Conservation (phyloP, 208 protist species). For the Acanthamoeba healyi region DNA sequence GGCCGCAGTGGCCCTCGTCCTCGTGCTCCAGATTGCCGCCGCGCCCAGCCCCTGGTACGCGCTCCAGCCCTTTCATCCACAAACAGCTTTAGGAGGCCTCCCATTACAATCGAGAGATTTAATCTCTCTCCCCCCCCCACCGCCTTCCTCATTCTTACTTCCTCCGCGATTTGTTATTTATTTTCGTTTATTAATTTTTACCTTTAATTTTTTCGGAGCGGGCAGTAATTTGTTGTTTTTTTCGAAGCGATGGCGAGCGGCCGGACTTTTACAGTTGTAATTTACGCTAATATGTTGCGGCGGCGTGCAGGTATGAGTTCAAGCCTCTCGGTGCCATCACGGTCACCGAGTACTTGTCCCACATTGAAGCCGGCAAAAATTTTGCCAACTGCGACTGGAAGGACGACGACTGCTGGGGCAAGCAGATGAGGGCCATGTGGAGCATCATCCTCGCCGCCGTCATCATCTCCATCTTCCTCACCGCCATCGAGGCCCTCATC, state of each 20-base stretch:
- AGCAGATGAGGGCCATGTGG: neutral
- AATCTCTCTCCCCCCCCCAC: no score
- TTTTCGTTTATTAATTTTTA: no score
- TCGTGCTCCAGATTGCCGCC: neutral
- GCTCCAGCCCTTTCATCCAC: no score
- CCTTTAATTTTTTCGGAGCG: no score
- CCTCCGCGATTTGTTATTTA: no score
- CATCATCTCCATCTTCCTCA: constrained; percentile 36
- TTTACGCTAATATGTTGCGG: no score
- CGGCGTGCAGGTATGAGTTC: neutral
- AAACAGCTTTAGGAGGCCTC: no score
- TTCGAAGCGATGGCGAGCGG: no score
- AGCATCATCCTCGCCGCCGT: neutral
- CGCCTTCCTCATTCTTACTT: no score
- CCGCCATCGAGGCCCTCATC: constrained; percentile 10
- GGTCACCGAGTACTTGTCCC: neutral
- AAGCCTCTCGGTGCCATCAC: neutral
- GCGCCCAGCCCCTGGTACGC: neutral
- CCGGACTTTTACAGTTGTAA: no score
- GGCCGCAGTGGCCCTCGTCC: neutral
- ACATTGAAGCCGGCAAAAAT: neutral
- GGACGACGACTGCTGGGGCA: neutral
- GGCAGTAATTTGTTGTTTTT: no score
- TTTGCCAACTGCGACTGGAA: neutral
- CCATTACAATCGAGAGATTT: no score